Evolutionary conservation across 2,329 filamentous ascomycete species (phyloP).

Genomic region (Chaetomium globosum): DNA sequence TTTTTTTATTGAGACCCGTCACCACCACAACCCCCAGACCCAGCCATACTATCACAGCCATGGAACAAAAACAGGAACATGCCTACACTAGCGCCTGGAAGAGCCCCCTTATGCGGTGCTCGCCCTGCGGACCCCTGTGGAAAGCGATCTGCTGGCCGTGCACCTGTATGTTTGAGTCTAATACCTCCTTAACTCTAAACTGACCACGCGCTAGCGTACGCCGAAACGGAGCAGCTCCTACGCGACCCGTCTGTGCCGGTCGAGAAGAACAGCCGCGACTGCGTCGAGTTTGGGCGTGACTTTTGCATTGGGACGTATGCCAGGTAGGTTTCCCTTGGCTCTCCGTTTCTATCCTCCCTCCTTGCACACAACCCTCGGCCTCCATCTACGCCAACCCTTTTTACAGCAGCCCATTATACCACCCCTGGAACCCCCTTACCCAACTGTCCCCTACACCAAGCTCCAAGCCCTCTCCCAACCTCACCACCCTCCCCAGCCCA

Average conservation of each 20-base stretch:
- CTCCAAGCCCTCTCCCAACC: no score
- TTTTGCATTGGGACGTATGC: not conserved
- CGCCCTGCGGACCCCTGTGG: constrained; percentile 1
- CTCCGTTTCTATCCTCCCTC: not conserved
- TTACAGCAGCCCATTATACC: no score
- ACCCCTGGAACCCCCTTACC: no score
- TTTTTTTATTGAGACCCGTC: not conserved
- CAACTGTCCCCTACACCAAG: no score
- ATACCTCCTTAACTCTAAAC: not conserved
- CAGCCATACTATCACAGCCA: not conserved
- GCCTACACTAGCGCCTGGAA: not conserved
- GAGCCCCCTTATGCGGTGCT: constrained; percentile 1
- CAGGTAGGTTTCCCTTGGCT: not conserved
- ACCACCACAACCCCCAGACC: not conserved
- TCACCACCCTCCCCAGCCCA: no score
- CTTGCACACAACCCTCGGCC: no score
- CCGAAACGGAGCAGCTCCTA: constrained; percentile 1
- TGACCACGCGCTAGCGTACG: not conserved
- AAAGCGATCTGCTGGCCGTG: not conserved
- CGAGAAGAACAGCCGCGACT: constrained; percentile 5
- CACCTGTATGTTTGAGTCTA: not conserved
- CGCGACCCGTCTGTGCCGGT: constrained; percentile 1
- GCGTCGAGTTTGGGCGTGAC: constrained; percentile 1
- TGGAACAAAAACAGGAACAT: not conserved
- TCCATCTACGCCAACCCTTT: not conserved